Evolutionary conservation across 805 yeast species (phyloP).

Genomic region (Maudiozyma turicensis): DNA sequence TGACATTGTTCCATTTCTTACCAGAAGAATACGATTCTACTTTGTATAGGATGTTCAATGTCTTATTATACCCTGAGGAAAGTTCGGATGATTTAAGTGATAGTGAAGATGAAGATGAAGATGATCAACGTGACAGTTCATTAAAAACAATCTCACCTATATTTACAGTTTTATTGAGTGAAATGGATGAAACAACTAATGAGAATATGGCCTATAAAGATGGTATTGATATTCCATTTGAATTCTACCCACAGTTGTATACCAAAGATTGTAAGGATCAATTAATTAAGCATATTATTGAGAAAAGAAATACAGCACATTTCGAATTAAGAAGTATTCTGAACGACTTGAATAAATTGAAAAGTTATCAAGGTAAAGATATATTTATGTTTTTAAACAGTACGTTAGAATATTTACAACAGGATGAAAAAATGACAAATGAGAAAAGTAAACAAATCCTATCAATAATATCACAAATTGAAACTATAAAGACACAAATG

Average conservation of each 20-base stretch:
- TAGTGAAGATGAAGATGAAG: not conserved
- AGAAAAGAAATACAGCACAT: conserved; percentile 16
- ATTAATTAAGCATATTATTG: conserved; percentile 18
- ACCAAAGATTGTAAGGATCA: conserved; percentile 20
- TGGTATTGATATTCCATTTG: conserved; percentile 26
- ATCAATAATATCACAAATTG: not conserved
- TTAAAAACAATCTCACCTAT: conserved; percentile 21
- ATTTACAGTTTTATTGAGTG: conserved; percentile 26
- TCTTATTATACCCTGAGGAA: conserved; percentile 22
- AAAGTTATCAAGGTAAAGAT: conserved; percentile 27
- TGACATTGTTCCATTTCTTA: conserved; percentile 25
- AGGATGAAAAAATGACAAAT: conserved; percentile 6
- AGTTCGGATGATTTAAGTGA: conserved; percentile 2
- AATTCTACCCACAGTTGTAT: conserved; percentile 28
- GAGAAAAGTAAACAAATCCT: conserved; percentile 8
- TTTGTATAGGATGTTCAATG: conserved; percentile 28
- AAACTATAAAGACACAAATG: not conserved
- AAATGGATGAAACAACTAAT: conserved; percentile 22
- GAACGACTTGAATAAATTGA: conserved; percentile 17
- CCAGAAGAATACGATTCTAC: conserved; percentile 28
- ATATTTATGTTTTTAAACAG: conserved; percentile 21
- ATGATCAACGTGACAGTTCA: conserved; percentile 14
- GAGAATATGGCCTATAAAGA: conserved; percentile 8
- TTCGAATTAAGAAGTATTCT: conserved; percentile 11
- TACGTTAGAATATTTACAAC: conserved; percentile 18